A percentile compares a stretch with the other conserved stretches of the same genome.
Conservation (phyloP, 768 basidiomycete genomes). For the Lyophyllum atratum region DNA sequence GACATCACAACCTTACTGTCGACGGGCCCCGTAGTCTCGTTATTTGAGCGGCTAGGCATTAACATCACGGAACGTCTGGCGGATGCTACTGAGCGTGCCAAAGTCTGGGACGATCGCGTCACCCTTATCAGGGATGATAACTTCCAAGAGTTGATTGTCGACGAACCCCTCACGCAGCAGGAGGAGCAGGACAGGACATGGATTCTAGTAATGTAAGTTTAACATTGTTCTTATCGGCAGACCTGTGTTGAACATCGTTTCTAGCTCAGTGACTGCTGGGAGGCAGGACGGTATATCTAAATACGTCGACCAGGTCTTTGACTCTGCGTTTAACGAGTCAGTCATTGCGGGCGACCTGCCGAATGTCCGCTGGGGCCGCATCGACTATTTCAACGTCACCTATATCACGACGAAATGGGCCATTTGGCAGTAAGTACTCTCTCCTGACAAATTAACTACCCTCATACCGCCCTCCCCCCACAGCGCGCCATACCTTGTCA, state of each 20-base stretch:
- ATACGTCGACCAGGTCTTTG: conserved; percentile 72
- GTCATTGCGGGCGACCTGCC: conserved; percentile 61
- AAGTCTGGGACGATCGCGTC: conserved; percentile 71
- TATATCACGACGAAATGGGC: conserved; percentile 83
- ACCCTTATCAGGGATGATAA: conserved; percentile 84
- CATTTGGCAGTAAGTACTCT: conserved; percentile 71
- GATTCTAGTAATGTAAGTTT: conserved; percentile 70
- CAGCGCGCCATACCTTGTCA: conserved; percentile 78
- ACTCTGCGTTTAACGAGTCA: conserved; percentile 70
- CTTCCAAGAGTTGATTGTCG: conserved; percentile 68
- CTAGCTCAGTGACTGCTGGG: conserved; percentile 58
- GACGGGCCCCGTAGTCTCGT: conserved; percentile 50
- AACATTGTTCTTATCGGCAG: neutral
- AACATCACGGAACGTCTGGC: conserved; percentile 64
- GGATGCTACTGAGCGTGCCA: conserved; percentile 29
- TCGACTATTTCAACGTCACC: conserved; percentile 88
- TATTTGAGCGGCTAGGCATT: conserved; percentile 63
- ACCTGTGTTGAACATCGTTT: conserved; percentile 10
- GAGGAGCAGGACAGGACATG: conserved; percentile 73
- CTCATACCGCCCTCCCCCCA: conserved; percentile 1
- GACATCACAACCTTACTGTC: conserved; percentile 48
- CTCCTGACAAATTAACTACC: neutral
- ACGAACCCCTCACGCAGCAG: conserved; percentile 64
- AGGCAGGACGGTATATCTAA: conserved; percentile 69
- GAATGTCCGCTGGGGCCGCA: conserved; percentile 78